phyloP scores from a whole-genome alignment of 78 protist genomes.

The Andalucia godoyi region DNA sequence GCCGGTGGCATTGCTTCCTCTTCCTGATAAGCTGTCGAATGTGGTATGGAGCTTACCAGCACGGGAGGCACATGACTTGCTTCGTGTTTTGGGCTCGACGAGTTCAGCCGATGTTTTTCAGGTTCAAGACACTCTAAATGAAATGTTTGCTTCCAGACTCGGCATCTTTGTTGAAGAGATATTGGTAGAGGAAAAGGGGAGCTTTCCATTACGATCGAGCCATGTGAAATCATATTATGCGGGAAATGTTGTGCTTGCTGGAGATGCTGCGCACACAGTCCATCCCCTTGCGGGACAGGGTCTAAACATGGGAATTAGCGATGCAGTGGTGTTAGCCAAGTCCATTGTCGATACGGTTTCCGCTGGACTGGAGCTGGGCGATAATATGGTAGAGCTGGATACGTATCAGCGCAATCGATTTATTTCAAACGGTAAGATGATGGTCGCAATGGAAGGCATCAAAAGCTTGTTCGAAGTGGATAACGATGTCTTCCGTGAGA shows the following conservation, averaged over 20 bases:
- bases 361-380: no score
- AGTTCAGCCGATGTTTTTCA: background rate
- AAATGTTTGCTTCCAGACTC: background rate
- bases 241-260: background rate
- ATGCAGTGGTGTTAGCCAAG: conserved; percentile 20
- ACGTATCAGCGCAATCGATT: no score
- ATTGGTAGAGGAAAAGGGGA: background rate
- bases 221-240: background rate
- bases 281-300: conserved; percentile 82
- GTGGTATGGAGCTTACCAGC: conserved; percentile 1
- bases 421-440: no score
- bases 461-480: no score
- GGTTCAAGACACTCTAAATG: background rate
- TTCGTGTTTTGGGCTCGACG: background rate
- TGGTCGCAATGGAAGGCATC: no score
- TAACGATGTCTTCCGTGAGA: no score
- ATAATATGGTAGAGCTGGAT: no score
- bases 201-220: background rate
- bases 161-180: background rate
- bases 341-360: no score
- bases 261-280: conserved; percentile 65
- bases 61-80: background rate
- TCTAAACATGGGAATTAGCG: conserved; percentile 58
- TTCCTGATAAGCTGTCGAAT: background rate
- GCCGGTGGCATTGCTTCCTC: conserved; percentile 3